Evolutionary conservation across 768 basidiomycete genomes (phyloP), one percentile per base, ranked within the genome.

Genomic region (Russula brevipes): DNA sequence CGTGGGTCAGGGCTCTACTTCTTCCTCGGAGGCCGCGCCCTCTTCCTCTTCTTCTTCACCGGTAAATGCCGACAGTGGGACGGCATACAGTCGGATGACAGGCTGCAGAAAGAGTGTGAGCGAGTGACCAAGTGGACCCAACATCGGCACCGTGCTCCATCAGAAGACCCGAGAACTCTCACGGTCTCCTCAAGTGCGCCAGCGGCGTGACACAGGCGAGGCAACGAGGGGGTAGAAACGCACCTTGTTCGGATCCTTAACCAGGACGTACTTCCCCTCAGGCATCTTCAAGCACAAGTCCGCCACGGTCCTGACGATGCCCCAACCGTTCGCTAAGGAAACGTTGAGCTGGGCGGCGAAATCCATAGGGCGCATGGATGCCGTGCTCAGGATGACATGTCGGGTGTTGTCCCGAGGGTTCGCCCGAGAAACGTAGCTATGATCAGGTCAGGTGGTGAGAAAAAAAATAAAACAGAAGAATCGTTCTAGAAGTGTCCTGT

Each of bases 231-330:
- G 4, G 52, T 66, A 58, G 57, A 68, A 58, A 74, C 82, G 69
- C 71, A 96, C 95, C 85, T 85, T 93, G 82, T 98, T 98, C 17
- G 97, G 96, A 75, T 99, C 97, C 77, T 96, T 97, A 57, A 99
- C 86, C 33, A 99, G 79, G 14, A 98, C 90, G 72, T 98, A 99
- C 74, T 97, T 97, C 73, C 97, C 97, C 75, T 98, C 96, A 24
- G 93, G 92, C 86, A 94, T 88, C 75, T 95, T 94, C 85, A 97
- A 85, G 74, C 90, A 91, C 64, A 98, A 76, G 71, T 99, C 97
- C 35, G 91, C 89, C 63, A 99, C 87, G 12, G 91, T 96, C 63
- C 97, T 83, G 38, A 98, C 92, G 70, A 99, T 98, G 59, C 97
- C 97, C 97, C 97, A 99, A 11, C 97, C 97, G 72, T 98, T 98